These are phyloP conservation scores for Bretschneidera sinensis DNA, from an alignment of 345 rosid genomes.

Conservation along the genomic window DNA sequence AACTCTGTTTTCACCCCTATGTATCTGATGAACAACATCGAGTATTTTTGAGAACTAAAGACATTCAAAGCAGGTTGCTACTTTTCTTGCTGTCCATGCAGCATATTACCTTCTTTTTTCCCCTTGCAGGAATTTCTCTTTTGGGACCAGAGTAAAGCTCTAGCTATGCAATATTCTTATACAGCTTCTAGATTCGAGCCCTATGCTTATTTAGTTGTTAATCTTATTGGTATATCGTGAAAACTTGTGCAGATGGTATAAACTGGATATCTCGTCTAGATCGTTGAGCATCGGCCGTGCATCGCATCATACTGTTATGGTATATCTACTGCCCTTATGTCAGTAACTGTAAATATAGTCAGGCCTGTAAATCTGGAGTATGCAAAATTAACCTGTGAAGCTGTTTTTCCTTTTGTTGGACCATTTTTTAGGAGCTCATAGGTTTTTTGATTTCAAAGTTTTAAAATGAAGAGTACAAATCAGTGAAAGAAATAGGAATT, in stretches of 20 bases:
- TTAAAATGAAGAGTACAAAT: conserved; percentile 2
- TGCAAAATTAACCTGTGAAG: conserved; percentile 12
- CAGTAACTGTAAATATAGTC: conserved; percentile 28
- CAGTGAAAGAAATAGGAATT: conserved; percentile 12
- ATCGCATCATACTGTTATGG: too few relatives aligned
- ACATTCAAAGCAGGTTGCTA: not conserved
- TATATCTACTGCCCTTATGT: conserved; percentile 14
- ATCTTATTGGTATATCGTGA: conserved; percentile 10
- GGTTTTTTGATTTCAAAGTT: conserved; percentile 13
- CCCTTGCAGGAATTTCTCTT: not conserved
- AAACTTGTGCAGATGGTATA: conserved; percentile 30
- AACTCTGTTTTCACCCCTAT: not conserved
- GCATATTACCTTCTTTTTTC: not conserved
- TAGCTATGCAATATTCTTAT: not conserved
- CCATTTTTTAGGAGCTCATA: conserved; percentile 18
- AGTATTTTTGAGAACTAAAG: conserved; percentile 1
- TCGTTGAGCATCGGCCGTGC: conserved; percentile 4
- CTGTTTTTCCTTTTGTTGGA: conserved; percentile 1
- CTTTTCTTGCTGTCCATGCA: not conserved
- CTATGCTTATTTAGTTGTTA: too few relatives aligned
- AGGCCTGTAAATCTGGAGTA: conserved; percentile 32
- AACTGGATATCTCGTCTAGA: not conserved
- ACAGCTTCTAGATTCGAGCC: not conserved
- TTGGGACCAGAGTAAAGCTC: not conserved
- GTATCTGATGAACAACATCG: not conserved